Evolutionary conservation across 2,329 filamentous ascomycete species (phyloP), one percentile per base, ranked within the genome.

Genomic region (Diplodia intermedia): DNA sequence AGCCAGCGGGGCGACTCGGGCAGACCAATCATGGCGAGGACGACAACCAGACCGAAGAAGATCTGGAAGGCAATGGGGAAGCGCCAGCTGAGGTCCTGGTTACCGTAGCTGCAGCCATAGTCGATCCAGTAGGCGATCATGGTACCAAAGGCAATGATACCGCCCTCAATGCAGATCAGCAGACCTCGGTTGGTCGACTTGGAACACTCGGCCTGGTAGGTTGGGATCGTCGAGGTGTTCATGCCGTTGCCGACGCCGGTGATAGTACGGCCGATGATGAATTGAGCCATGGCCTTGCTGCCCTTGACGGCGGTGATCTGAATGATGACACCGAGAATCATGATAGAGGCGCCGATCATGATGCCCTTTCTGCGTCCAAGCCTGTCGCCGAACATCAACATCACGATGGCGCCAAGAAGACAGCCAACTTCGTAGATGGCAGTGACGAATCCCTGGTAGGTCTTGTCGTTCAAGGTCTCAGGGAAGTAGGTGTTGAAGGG

Each of bases 1-100:
- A 88, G 78, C 86, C 86, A 89, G 68, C 87, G 79, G 1, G 88
- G 88, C 1, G 86, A 88, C 72, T 89, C 87, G 0, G 87, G 86
- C 1, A 89, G 78, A 69, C 20, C 79, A 52, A 73, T 75, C 76
- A 83, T 82, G 57, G 78, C 75, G 36, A 81, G 65, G 52, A 79
- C 74, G 38, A 84, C 78, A 57, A 85, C 73, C 20, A 85, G 38
- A 50, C 80, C 84, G 70, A 85, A 85, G 56, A 85, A 70, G 43
- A 82, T 77, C 74, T 86, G 84, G 76, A 86, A 86, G 8, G 83
- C 82, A 49, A 85, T 84, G 3, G 84, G 84, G 75, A 86, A 85
- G 43, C 84, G 80, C 84, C 84, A 86, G 2, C 73, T 73, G 31
- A 78, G 71, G 36, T 77, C 69, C 23, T 71, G 69, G 26, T 71